A percentile compares a stretch with the other conserved stretches of the same genome.
Evolutionary conservation across 1,284 basidiomycete species (phyloP).

Genomic region (Trametes pubescens): DNA sequence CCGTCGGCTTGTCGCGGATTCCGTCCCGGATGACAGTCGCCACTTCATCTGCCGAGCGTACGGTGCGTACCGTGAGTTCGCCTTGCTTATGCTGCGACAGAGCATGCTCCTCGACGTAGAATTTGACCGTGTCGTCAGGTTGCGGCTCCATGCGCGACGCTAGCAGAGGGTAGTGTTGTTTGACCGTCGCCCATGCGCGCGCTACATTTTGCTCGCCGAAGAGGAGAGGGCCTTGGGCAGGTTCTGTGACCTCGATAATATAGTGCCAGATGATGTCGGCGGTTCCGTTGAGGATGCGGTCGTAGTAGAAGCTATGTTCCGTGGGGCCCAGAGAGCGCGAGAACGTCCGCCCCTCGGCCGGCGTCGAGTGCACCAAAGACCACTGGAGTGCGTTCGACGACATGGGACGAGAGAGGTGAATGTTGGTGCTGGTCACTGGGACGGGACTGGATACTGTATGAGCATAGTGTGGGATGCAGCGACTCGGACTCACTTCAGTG

Average conservation of each 20-base stretch:
- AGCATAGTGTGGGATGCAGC: too few species aligned
- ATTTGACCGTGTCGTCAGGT: slow-evolving; percentile 42
- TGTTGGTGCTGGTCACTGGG: not conserved
- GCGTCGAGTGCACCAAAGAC: slow-evolving; percentile 11
- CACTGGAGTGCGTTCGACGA: slow-evolving; percentile 11
- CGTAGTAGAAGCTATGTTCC: slow-evolving; percentile 58
- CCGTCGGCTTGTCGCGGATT: slow-evolving; percentile 24
- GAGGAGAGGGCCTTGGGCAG: slow-evolving; percentile 22
- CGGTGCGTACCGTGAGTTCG: slow-evolving; percentile 47
- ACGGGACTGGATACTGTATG: too few species aligned
- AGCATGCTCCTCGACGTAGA: slow-evolving; percentile 48
- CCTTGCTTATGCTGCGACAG: slow-evolving; percentile 41
- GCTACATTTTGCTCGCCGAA: slow-evolving; percentile 45
- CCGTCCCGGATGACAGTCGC: slow-evolving; percentile 22
- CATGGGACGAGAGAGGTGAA: not conserved
- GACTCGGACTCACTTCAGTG: too few species aligned
- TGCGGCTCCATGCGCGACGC: slow-evolving; percentile 48
- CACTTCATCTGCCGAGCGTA: slow-evolving; percentile 45
- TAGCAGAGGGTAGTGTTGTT: slow-evolving; percentile 56
- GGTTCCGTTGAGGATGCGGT: slow-evolving; percentile 51
- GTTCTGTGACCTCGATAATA: slow-evolving; percentile 41
- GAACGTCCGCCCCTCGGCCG: slow-evolving; percentile 25
- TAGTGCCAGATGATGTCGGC: slow-evolving; percentile 52
- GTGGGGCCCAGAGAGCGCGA: slow-evolving; percentile 50
- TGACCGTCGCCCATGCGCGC: slow-evolving; percentile 53